Percentiles rank a stretch among this genome's conserved stretches.
Conservation (phyloP, 305 asterid species). For the Fraxinus sp. region DNA sequence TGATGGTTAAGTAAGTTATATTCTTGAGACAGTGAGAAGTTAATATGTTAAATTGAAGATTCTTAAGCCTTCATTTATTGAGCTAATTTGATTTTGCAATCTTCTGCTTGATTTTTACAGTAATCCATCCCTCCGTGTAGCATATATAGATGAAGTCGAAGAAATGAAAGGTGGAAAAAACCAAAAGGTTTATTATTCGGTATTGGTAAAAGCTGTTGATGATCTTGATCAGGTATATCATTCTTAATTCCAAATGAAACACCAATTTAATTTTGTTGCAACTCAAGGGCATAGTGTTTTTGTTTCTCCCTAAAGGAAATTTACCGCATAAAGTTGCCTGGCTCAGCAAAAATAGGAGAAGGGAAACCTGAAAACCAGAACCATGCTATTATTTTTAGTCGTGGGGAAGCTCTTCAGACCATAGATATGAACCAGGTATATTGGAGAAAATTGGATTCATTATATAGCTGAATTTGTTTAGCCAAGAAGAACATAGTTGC, state of each 20-base stretch:
- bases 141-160: slow-evolving; percentile 96
- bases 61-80: slow-evolving; percentile 13
- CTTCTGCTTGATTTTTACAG: slow-evolving; percentile 42
- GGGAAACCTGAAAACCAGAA: slow-evolving; percentile 99
- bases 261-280: slow-evolving; percentile 11
- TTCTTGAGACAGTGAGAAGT: slow-evolving; percentile 6
- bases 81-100: slow-evolving; percentile 20
- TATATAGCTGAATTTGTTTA: slow-evolving; percentile 6
- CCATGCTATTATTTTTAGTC: slow-evolving; percentile 88
- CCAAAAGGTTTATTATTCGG: slow-evolving; percentile 86
- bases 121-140: slow-evolving; percentile 97
- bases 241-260: slow-evolving; percentile 5
- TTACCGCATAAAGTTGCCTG: slow-evolving; percentile 95
- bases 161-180: slow-evolving; percentile 85
- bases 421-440: slow-evolving; percentile 99
- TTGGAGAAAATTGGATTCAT: slow-evolving; percentile 19
- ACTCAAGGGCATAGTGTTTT: slow-evolving; percentile 23
- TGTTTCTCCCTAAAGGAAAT: slow-evolving; percentile 67
- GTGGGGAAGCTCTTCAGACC: slow-evolving; percentile 99
- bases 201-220: slow-evolving; percentile 91
- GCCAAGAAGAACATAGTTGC: slow-evolving; percentile 20
- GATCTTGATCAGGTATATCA: slow-evolving; percentile 92
- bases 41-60: background rate
- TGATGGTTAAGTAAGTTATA: slow-evolving; percentile 94
- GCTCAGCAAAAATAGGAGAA: slow-evolving; percentile 93